These are phyloP conservation scores for Aspergillus sp. DNA, from an alignment of 2,329 filamentous ascomycete genomes.

Conservation along the genomic window DNA sequence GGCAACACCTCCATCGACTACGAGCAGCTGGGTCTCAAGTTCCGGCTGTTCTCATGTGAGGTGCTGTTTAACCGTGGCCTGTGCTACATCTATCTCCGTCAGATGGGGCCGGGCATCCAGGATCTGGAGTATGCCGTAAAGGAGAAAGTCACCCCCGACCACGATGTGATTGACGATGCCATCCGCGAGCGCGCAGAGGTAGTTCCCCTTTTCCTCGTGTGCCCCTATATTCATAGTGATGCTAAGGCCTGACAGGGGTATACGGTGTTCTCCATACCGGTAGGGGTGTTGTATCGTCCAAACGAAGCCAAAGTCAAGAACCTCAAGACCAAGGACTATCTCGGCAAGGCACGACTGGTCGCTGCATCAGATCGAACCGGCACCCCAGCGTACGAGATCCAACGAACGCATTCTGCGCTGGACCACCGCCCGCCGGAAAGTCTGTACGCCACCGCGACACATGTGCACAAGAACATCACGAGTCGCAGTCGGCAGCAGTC, in stretches of 20 bases:
- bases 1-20: constrained; percentile 99
- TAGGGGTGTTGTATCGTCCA: constrained; percentile 90
- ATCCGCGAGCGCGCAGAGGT: constrained; percentile 92
- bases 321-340: constrained; percentile 94
- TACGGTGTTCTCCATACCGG: constrained; percentile 96
- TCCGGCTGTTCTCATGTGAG: constrained; percentile 96
- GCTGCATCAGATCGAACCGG: constrained; percentile 80
- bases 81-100: constrained; percentile 95
- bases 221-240: background rate
- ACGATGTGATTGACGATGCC: constrained; percentile 97
- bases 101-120: constrained; percentile 85
- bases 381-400: constrained; percentile 70
- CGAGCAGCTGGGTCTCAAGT: constrained; percentile 89
- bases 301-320: constrained; percentile 99
- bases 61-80: constrained; percentile 95
- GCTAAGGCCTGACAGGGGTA: constrained; percentile 66
- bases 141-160: constrained; percentile 93
- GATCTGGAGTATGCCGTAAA: constrained; percentile 88
- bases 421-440: constrained; percentile 82
- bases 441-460: constrained; percentile 79
- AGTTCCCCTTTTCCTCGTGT: constrained; percentile 19
- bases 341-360: constrained; percentile 91
- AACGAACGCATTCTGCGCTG: constrained; percentile 24
- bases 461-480: constrained; percentile 81
- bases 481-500: constrained; percentile 78